A percentile compares a stretch with the other conserved stretches of the same genome.
Evolutionary conservation across 2,329 filamentous ascomycete species (phyloP).

Genomic region (Lithohypha guttulata): DNA sequence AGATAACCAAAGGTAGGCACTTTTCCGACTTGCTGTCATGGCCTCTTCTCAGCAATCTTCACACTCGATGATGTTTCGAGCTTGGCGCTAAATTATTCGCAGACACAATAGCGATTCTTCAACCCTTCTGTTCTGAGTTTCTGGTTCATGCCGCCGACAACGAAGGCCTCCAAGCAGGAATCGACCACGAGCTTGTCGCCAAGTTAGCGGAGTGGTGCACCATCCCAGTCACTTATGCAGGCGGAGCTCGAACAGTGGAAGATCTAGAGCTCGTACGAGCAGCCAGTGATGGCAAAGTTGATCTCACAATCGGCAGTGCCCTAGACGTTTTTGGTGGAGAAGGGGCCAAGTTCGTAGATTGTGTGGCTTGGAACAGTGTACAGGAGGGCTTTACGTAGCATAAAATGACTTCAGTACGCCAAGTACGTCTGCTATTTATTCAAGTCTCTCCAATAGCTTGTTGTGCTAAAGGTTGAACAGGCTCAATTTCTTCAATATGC

Average conservation of each 20-base stretch:
- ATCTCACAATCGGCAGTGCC: slow-evolving; percentile 92
- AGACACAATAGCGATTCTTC: slow-evolving; percentile 72
- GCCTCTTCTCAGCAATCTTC: not conserved
- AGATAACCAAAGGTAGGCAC: slow-evolving; percentile 68
- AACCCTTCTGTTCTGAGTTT: slow-evolving; percentile 92
- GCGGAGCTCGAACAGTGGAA: slow-evolving; percentile 71
- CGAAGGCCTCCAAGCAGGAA: slow-evolving; percentile 81
- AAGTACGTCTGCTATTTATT: too few relatives aligned
- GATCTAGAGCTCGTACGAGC: slow-evolving; percentile 74
- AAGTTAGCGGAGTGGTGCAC: slow-evolving; percentile 69
- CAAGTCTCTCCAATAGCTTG: too few relatives aligned
- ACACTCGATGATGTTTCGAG: not conserved
- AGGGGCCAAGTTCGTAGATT: slow-evolving; percentile 79
- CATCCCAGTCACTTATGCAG: slow-evolving; percentile 92
- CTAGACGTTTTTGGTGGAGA: slow-evolving; percentile 89
- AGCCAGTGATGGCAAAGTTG: slow-evolving; percentile 70
- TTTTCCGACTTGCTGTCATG: not conserved
- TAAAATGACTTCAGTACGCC: too few relatives aligned
- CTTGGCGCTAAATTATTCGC: too few relatives aligned
- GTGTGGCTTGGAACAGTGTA: slow-evolving; percentile 68
- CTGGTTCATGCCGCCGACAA: slow-evolving; percentile 95
- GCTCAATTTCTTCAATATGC: too few relatives aligned
- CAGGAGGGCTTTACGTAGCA: slow-evolving; percentile 23
- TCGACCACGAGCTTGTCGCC: slow-evolving; percentile 74
- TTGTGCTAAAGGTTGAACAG: too few relatives aligned